These are phyloP conservation scores for Hysterium pulicare DNA, from an alignment of 2,329 filamentous ascomycete species.

Conservation along the genomic window DNA sequence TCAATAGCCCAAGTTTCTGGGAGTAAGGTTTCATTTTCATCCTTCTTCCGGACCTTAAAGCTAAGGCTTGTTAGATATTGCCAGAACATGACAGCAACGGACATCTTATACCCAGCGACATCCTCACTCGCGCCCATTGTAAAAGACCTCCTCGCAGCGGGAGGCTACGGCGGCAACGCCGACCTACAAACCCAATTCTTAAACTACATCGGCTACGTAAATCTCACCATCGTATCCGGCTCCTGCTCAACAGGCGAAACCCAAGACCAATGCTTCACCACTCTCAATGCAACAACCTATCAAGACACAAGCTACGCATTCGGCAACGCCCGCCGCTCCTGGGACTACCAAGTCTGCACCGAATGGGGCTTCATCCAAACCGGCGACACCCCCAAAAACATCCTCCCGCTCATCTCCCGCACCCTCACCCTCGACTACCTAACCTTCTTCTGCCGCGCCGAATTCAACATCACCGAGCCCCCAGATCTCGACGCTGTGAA, in stretches of 20 bases:
- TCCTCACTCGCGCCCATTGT: constrained; percentile 39
- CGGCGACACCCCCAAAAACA: constrained; percentile 62
- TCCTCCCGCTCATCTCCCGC: constrained; percentile 69
- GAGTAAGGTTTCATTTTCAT: constrained; percentile 26
- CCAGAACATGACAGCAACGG: constrained; percentile 50
- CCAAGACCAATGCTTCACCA: constrained; percentile 53
- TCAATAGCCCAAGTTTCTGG: constrained; percentile 49
- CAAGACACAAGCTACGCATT: constrained; percentile 42
- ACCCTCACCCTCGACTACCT: constrained; percentile 62
- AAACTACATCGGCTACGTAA: constrained; percentile 57
- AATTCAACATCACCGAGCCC: constrained; percentile 65
- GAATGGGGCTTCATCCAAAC: constrained; percentile 76
- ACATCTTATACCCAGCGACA: constrained; percentile 43
- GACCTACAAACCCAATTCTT: constrained; percentile 50
- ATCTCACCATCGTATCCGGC: constrained; percentile 39
- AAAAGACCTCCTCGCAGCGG: constrained; percentile 44
- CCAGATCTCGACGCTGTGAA: constrained; percentile 68
- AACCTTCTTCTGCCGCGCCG: constrained; percentile 59
- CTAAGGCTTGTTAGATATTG: constrained; percentile 41
- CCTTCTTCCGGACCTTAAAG: too few species aligned
- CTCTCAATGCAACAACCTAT: constrained; percentile 48
- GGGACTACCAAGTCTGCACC: constrained; percentile 55
- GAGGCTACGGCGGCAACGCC: constrained; percentile 46
- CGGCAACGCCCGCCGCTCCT: constrained; percentile 43
- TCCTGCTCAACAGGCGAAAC: constrained; percentile 32